Percentiles rank a stretch among this genome's conserved stretches.
These are phyloP conservation scores for Nowakowskiella sp. DNA, from an alignment of 192 early-diverging fungal genomes.

Conservation along the genomic window DNA sequence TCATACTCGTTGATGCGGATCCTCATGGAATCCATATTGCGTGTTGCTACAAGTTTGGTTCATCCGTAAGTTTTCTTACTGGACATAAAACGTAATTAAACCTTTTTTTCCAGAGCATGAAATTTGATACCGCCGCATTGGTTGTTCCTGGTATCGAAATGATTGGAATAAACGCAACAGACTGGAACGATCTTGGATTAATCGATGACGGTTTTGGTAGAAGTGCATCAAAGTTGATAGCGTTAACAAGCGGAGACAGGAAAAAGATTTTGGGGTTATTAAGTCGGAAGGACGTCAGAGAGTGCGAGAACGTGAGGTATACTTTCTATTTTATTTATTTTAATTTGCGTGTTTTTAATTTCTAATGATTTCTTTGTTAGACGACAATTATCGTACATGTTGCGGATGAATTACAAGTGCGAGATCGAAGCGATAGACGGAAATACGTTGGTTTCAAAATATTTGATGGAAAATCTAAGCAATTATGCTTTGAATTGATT, in stretches of 20 bases:
- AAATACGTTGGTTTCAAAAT: too few relatives aligned
- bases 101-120: slow-evolving; percentile 14
- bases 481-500: too few relatives aligned
- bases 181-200: neutral
- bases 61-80: slow-evolving; percentile 7
- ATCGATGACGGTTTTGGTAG: neutral
- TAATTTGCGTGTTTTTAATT: neutral
- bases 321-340: neutral
- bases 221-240: slow-evolving; percentile 7
- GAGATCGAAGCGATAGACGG: too few relatives aligned
- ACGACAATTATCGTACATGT: neutral
- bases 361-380: neutral
- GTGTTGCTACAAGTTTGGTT: slow-evolving; percentile 28
- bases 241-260: slow-evolving; percentile 19
- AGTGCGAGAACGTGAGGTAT: neutral
- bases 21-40: slow-evolving; percentile 29
- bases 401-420: neutral
- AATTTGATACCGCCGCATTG: slow-evolving; percentile 12
- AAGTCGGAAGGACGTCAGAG: neutral
- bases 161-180: slow-evolving; percentile 8
- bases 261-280: slow-evolving; percentile 14
- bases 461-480: too few relatives aligned
- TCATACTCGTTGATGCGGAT: slow-evolving; percentile 29
- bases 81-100: neutral
- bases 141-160: slow-evolving; percentile 7